Percentiles rank a stretch among this genome's conserved stretches.
phyloP scores from a whole-genome alignment of 257 asterid species.

The Salvia miltiorrhiza region DNA sequence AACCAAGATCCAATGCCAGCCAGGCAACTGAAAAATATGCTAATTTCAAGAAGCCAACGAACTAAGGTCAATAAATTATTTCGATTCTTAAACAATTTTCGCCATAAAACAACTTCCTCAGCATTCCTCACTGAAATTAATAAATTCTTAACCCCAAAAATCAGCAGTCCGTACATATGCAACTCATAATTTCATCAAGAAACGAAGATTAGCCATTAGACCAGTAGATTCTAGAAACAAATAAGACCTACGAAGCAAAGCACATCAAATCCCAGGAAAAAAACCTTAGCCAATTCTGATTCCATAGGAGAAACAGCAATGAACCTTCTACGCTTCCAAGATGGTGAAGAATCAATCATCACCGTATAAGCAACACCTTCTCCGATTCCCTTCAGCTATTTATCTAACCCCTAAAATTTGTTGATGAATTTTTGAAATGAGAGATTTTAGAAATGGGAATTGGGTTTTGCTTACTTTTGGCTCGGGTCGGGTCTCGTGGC shows the following conservation, averaged over 20 bases:
- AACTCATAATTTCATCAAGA: not conserved
- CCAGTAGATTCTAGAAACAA: not conserved
- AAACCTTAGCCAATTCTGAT: slow-evolving; percentile 65
- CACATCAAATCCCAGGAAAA: not conserved
- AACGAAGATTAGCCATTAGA: not conserved
- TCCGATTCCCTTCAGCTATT: not conserved
- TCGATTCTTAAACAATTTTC: not conserved
- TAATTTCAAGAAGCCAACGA: not conserved
- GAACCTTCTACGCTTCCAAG: slow-evolving; percentile 62
- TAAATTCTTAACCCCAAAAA: not conserved
- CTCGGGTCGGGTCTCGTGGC: not conserved
- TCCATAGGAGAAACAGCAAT: slow-evolving; percentile 61
- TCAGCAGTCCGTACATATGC: not conserved
- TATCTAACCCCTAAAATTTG: not conserved
- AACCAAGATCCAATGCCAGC: slow-evolving; percentile 18
- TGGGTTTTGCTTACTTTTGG: not conserved
- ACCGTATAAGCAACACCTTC: slow-evolving; percentile 27
- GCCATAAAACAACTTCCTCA: not conserved
- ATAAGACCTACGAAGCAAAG: not conserved
- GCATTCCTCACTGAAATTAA: not conserved
- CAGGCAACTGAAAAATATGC: not conserved
- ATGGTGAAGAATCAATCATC: slow-evolving; percentile 65
- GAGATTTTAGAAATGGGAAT: not conserved
- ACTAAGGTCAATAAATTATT: not conserved
- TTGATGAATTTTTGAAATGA: not conserved